Evolutionary conservation across 106 monocot genomes (phyloP), one percentile per base, ranked within the genome.

Genomic region (Dioscorea dumetorum): DNA sequence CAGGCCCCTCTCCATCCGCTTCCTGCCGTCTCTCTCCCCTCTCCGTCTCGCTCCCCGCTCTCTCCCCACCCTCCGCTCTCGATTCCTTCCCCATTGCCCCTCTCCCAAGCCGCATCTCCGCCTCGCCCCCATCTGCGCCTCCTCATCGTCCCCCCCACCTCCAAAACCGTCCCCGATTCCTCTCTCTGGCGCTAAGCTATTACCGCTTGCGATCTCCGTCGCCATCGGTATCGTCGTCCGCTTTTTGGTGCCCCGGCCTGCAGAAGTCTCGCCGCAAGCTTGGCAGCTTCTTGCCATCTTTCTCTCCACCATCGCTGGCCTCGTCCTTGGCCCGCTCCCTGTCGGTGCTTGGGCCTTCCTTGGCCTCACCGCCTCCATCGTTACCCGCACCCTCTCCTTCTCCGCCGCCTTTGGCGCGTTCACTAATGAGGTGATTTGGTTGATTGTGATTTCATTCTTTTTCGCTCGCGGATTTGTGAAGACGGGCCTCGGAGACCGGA

Each of bases 381-480:
- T 89, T 57, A 82, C 97, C 18, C 23, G 71, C 28, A 97, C 91
- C 15, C 84, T 92, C 34, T 72, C 76, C 63, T 91, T 97, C 78
- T 28, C 79, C 9, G 77, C 89, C 13, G 97, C 97, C 13, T 97
- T 92, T 72, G 48, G 63, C 14, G 88, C 97, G 4, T 97, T 85
- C 78, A 89, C 86, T 22, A 87, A 86, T 63, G 91, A 91, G 70
- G 91, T 91, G 41, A 91, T 92, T 64, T 97, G 97, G 97, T 73
- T 97, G 24, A 97, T 92, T 60, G 91, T 92, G 18, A 88, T 97
- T 61, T 91, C 97, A 57, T 97, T 97, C 80, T 92, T 97, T 82
- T 95, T 95, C 67, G 97, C 97, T 19, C 62, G 89, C 23, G 97
- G 97, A 8, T 97, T 97, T 60, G 91, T 97, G 14, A 97, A 97